Evolutionary conservation across 2,329 filamentous ascomycete genomes (phyloP).

Genomic region (Microcyclospora tardicrescens): DNA sequence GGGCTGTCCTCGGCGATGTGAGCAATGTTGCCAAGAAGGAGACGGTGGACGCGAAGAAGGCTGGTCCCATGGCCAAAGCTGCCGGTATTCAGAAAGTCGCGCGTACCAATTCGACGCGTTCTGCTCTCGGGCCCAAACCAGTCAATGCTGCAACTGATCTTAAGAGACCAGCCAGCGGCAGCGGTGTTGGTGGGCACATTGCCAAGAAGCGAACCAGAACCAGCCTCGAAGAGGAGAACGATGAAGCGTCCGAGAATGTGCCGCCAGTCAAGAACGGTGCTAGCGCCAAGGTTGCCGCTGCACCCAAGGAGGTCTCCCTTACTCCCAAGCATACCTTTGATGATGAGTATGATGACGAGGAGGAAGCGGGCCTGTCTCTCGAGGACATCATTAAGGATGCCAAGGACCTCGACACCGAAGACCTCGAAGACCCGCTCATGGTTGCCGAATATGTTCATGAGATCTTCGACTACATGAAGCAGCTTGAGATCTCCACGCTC

Average conservation of each 20-base stretch:
- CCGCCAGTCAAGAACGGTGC: constrained; percentile 48
- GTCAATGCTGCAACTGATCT: constrained; percentile 50
- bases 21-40: constrained; percentile 79
- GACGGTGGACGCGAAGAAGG: constrained; percentile 49
- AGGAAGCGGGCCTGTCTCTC: constrained; percentile 23
- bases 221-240: constrained; percentile 39
- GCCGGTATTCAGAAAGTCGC: constrained; percentile 66
- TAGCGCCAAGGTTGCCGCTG: constrained; percentile 33
- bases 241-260: constrained; percentile 47
- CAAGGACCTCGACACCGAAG: constrained; percentile 68
- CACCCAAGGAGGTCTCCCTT: constrained; percentile 24
- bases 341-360: constrained; percentile 19
- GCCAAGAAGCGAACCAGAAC: constrained; percentile 55
- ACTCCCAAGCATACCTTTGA: constrained; percentile 17
- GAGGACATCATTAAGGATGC: constrained; percentile 31
- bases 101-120: constrained; percentile 41
- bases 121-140: constrained; percentile 54
- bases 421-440: constrained; percentile 90
- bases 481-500: constrained; percentile 67
- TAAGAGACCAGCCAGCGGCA: constrained; percentile 62
- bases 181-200: constrained; percentile 49
- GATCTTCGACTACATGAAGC: constrained; percentile 89
- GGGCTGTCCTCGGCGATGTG: constrained; percentile 79
- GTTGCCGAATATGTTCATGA: constrained; percentile 94
- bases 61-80: constrained; percentile 53